Conservation (phyloP, 208 protist genomes). For the Acanthamoeba sp. region DNA sequence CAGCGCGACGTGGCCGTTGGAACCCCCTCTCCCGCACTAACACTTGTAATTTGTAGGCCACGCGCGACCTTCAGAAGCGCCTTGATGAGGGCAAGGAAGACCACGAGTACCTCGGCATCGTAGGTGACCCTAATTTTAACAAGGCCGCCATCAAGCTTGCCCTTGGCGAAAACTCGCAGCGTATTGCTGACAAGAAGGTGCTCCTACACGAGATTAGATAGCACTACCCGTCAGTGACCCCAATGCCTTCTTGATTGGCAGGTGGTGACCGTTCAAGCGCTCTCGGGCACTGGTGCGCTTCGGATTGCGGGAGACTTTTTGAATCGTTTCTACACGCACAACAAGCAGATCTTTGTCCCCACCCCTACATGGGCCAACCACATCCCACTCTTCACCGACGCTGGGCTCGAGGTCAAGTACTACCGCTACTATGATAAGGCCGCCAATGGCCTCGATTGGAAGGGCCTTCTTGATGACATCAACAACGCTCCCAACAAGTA, state of each 20-base stretch:
- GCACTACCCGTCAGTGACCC: too few species aligned
- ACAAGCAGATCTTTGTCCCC: slow-evolving; percentile 88
- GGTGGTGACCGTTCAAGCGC: slow-evolving; percentile 88
- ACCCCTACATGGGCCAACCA: slow-evolving; percentile 89
- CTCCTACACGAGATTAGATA: too few species aligned
- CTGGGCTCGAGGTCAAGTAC: slow-evolving; percentile 65
- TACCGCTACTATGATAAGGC: slow-evolving; percentile 87
- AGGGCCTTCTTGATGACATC: slow-evolving; percentile 85
- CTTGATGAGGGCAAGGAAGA: slow-evolving; percentile 85
- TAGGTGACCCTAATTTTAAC: slow-evolving; percentile 92
- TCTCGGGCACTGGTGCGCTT: slow-evolving; percentile 94
- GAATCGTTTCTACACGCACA: slow-evolving; percentile 73
- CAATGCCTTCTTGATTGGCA: slow-evolving; percentile 18
- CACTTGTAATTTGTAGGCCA: not conserved
- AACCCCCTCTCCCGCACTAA: not conserved
- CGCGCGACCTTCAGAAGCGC: slow-evolving; percentile 3
- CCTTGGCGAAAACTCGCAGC: slow-evolving; percentile 91
- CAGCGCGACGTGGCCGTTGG: too few species aligned
- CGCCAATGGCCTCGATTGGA: slow-evolving; percentile 86
- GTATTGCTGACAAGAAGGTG: slow-evolving; percentile 67
- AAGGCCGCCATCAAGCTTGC: slow-evolving; percentile 91
- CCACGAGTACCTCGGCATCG: slow-evolving; percentile 98
- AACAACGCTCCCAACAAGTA: slow-evolving; percentile 84
- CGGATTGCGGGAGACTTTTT: slow-evolving; percentile 91
- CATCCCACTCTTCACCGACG: slow-evolving; percentile 70